These are phyloP conservation scores for Thalassiosira ordinaria DNA, from an alignment of 352 stramenopile genomes.

Conservation along the genomic window DNA sequence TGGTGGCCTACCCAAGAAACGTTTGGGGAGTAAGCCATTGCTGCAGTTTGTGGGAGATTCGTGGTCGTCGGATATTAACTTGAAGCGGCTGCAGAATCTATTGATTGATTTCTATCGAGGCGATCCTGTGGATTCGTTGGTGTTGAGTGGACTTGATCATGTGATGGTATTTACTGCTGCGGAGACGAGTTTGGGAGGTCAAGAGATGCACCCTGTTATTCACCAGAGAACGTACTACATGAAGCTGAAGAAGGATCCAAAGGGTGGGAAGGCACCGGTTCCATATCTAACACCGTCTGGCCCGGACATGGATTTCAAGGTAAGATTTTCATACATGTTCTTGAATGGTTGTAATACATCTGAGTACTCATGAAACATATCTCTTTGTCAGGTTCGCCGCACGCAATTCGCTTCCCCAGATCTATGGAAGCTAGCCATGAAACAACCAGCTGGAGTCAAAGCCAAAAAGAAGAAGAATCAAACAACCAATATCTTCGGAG, in stretches of 20 bases:
- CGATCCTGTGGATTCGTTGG: constrained; percentile 93
- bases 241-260: constrained; percentile 90
- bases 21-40: constrained; percentile 92
- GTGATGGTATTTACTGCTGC: constrained; percentile 96
- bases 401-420: constrained; percentile 94
- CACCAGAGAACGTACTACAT: constrained; percentile 97
- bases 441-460: constrained; percentile 87
- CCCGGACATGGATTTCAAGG: constrained; percentile 83
- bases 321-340: too few species aligned
- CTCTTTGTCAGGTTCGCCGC: constrained; percentile 90
- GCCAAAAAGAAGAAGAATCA: constrained; percentile 97
- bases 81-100: constrained; percentile 93
- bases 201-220: constrained; percentile 68
- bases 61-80: constrained; percentile 91
- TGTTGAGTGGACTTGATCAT: constrained; percentile 96
- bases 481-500: constrained; percentile 95
- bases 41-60: constrained; percentile 95
- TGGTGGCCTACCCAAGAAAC: constrained; percentile 86
- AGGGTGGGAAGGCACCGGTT: constrained; percentile 83
- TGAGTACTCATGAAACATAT: constrained; percentile 19
- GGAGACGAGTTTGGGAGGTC: constrained; percentile 66
- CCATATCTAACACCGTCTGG: constrained; percentile 83
- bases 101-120: constrained; percentile 97
- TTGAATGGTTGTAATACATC: too few species aligned
- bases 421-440: constrained; percentile 94